A percentile compares a stretch with the other conserved stretches of the same genome.
Conservation (phyloP, 345 rosid species). For the Corchorus olitorius region DNA sequence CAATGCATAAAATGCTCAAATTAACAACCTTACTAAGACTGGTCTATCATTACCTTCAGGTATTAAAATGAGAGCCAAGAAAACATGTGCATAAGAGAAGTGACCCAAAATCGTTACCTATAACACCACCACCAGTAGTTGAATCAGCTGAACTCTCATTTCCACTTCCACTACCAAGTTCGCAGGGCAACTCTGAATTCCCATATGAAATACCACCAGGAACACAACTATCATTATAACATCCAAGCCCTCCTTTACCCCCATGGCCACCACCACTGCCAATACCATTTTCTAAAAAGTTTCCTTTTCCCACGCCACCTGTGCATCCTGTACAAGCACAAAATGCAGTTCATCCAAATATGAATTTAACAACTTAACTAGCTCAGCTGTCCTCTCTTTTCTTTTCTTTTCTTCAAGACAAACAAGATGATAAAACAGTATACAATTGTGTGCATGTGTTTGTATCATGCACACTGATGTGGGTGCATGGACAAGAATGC, state of each 20-base stretch:
- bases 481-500: neutral
- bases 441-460: neutral
- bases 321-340: slow-evolving; percentile 72
- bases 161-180: slow-evolving; percentile 99
- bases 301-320: slow-evolving; percentile 91
- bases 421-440: slow-evolving; percentile 18
- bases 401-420: slow-evolving; percentile 17
- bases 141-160: slow-evolving; percentile 55
- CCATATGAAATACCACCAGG: slow-evolving; percentile 92
- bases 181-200: slow-evolving; percentile 83
- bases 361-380: slow-evolving; percentile 18
- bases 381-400: neutral
- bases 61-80: neutral
- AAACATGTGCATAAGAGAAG: neutral
- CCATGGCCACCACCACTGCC: slow-evolving; percentile 99
- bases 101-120: slow-evolving; percentile 52
- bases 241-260: slow-evolving; percentile 87
- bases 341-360: slow-evolving; percentile 20
- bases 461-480: neutral
- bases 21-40: neutral
- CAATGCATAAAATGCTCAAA: neutral
- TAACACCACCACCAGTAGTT: slow-evolving; percentile 91
- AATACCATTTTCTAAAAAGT: slow-evolving; percentile 60
- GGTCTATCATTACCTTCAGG: neutral
- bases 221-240: slow-evolving; percentile 58